Evolutionary conservation across 1,139 yeast genomes (phyloP).

Genomic region (Diutina sp.): DNA sequence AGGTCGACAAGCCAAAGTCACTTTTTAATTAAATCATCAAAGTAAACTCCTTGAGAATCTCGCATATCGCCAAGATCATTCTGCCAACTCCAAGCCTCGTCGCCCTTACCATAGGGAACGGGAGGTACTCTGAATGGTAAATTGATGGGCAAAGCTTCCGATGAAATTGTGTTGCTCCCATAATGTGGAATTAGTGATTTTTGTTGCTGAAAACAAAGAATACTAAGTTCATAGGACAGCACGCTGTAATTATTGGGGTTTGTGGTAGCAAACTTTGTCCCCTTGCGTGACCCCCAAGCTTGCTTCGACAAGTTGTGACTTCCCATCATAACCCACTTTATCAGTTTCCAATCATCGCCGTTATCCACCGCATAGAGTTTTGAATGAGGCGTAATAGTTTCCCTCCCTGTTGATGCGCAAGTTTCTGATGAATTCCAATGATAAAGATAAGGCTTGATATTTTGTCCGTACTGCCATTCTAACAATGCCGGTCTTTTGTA

Average conservation of each 20-base stretch:
- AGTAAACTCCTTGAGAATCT: constrained; percentile 11
- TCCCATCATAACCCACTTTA: constrained; percentile 55
- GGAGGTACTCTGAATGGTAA: constrained; percentile 47
- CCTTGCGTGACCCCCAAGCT: constrained; percentile 44
- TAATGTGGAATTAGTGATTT: constrained; percentile 22
- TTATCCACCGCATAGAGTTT: constrained; percentile 29
- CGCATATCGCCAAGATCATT: constrained; percentile 11
- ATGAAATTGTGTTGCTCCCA: constrained; percentile 18
- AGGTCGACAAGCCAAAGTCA: constrained; percentile 19
- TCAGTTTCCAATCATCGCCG: constrained; percentile 33
- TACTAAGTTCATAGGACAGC: constrained; percentile 45
- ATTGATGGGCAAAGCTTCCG: constrained; percentile 20
- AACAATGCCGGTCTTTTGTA: constrained; percentile 13
- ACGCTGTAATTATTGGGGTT: constrained; percentile 16
- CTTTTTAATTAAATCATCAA: constrained; percentile 14
- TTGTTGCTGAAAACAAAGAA: constrained; percentile 18
- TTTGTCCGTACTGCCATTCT: constrained; percentile 18
- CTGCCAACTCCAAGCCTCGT: constrained; percentile 36
- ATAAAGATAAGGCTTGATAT: constrained; percentile 20
- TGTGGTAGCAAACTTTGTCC: constrained; percentile 5
- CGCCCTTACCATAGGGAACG: constrained; percentile 19
- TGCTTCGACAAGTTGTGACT: constrained; percentile 54
- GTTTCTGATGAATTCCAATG: constrained; percentile 13
- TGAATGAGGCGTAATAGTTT: constrained; percentile 24
- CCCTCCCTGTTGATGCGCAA: constrained; percentile 16